phyloP scores from a whole-genome alignment of 2,329 filamentous ascomycete species.

The Pseudocercospora cruenta region DNA sequence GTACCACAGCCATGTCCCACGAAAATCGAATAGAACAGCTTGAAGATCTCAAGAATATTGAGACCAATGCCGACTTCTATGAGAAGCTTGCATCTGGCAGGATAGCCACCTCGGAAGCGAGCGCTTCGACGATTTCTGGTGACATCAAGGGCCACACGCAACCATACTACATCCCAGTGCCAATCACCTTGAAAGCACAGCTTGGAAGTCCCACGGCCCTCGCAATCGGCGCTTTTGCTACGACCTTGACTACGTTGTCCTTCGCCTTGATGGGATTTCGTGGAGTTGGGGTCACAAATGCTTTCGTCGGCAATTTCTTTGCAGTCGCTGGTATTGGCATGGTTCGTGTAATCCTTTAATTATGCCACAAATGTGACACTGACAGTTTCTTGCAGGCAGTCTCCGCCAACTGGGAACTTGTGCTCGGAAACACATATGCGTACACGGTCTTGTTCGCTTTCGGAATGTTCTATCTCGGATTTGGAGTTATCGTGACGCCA shows the following conservation, averaged over 20 bases:
- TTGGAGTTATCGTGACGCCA: slow-evolving; percentile 54
- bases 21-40: slow-evolving; percentile 35
- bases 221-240: slow-evolving; percentile 58
- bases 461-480: slow-evolving; percentile 58
- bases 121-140: slow-evolving; percentile 20
- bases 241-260: slow-evolving; percentile 58
- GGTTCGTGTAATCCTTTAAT: slow-evolving; percentile 32
- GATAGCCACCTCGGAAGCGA: slow-evolving; percentile 23
- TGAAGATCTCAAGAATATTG: slow-evolving; percentile 33
- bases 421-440: slow-evolving; percentile 54
- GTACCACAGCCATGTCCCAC: slow-evolving; percentile 26
- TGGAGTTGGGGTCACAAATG: slow-evolving; percentile 55
- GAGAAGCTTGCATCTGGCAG: slow-evolving; percentile 35
- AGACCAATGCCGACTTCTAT: slow-evolving; percentile 34
- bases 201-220: slow-evolving; percentile 47
- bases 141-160: slow-evolving; percentile 13
- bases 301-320: slow-evolving; percentile 60
- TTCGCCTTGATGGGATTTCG: slow-evolving; percentile 61
- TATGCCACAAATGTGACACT: neutral
- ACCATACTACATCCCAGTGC: slow-evolving; percentile 37
- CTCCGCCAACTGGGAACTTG: slow-evolving; percentile 60
- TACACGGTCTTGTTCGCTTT: slow-evolving; percentile 61
- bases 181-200: slow-evolving; percentile 38
- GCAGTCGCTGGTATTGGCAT: slow-evolving; percentile 57
- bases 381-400: slow-evolving; percentile 36